Conservation (phyloP, 1,284 basidiomycete species). For the Bondarzewia mesenterica region DNA sequence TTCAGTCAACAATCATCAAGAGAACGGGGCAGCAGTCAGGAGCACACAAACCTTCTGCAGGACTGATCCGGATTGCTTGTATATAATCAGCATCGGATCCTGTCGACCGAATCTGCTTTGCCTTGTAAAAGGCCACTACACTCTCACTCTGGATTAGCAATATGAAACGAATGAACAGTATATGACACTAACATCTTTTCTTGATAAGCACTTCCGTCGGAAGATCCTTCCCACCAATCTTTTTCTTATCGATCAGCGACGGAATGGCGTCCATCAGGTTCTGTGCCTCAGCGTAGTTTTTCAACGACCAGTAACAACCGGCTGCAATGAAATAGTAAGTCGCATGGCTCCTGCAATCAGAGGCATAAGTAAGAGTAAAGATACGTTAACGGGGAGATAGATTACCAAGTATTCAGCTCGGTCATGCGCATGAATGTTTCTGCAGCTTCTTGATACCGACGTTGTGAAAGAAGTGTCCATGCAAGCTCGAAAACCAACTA, state of each 20-base stretch:
- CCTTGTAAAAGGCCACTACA: conserved; percentile 64
- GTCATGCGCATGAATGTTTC: conserved; percentile 57
- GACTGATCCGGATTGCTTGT: conserved; percentile 52
- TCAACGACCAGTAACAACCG: conserved; percentile 53
- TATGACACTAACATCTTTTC: conserved; percentile 45
- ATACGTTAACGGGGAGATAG: conserved; percentile 2
- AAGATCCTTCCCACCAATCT: conserved; percentile 57
- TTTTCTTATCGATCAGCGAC: conserved; percentile 46
- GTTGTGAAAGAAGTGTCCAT: conserved; percentile 62
- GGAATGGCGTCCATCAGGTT: conserved; percentile 56
- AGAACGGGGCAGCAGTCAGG: background rate
- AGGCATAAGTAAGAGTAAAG: background rate
- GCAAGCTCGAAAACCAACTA: conserved; percentile 71
- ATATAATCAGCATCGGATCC: conserved; percentile 42
- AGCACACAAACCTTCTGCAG: conserved; percentile 51
- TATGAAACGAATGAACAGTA: too few relatives aligned
- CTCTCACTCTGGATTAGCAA: too few relatives aligned
- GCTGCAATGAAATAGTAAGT: conserved; percentile 73
- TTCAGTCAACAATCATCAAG: background rate
- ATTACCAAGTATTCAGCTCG: conserved; percentile 60
- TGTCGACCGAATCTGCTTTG: conserved; percentile 49
- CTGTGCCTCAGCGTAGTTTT: conserved; percentile 46
- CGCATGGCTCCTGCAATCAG: conserved; percentile 51
- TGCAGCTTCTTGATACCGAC: conserved; percentile 59
- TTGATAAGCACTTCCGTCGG: conserved; percentile 71